Evolutionary conservation across 495 filamentous ascomycete genomes (phyloP).

Genomic region (Penicillium roqueforti): DNA sequence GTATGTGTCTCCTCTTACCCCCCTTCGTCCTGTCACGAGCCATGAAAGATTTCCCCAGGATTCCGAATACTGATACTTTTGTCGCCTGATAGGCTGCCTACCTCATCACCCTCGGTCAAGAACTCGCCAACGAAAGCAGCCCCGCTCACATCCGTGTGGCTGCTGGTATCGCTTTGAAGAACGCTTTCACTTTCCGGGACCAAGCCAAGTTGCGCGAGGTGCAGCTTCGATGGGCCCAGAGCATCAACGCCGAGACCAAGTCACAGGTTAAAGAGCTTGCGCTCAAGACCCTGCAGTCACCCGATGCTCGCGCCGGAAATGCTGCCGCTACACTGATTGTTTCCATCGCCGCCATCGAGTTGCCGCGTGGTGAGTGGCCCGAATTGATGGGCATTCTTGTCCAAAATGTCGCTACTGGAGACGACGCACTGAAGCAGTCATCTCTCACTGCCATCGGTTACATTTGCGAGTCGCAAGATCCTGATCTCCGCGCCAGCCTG

Average conservation of each 20-base stretch:
- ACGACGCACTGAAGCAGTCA: constrained; percentile 83
- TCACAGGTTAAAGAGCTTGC: constrained; percentile 80
- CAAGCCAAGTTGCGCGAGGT: constrained; percentile 77
- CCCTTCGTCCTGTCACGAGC: neutral
- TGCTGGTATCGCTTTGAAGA: constrained; percentile 94
- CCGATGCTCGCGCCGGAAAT: constrained; percentile 74
- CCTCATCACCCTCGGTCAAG: constrained; percentile 81
- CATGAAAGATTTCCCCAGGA: neutral
- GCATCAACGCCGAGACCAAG: constrained; percentile 75
- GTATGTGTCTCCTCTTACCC: constrained; percentile 55
- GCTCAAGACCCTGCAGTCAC: constrained; percentile 73
- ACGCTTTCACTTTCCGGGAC: constrained; percentile 92
- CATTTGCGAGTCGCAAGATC: constrained; percentile 93
- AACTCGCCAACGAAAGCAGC: constrained; percentile 85
- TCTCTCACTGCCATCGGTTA: constrained; percentile 93
- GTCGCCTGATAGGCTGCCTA: constrained; percentile 67
- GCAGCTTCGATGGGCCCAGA: constrained; percentile 84
- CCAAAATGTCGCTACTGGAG: constrained; percentile 82
- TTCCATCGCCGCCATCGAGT: constrained; percentile 89
- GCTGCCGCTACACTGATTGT: constrained; percentile 93
- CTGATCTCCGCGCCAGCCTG: constrained; percentile 76
- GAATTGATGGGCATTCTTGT: constrained; percentile 87
- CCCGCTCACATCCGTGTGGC: constrained; percentile 81
- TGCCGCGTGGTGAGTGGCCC: constrained; percentile 91
- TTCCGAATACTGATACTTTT: constrained; percentile 2